Percentiles rank a stretch among this genome's conserved stretches.
Conservation (phyloP, 345 rosid genomes). For the Salix koriyanagi region DNA sequence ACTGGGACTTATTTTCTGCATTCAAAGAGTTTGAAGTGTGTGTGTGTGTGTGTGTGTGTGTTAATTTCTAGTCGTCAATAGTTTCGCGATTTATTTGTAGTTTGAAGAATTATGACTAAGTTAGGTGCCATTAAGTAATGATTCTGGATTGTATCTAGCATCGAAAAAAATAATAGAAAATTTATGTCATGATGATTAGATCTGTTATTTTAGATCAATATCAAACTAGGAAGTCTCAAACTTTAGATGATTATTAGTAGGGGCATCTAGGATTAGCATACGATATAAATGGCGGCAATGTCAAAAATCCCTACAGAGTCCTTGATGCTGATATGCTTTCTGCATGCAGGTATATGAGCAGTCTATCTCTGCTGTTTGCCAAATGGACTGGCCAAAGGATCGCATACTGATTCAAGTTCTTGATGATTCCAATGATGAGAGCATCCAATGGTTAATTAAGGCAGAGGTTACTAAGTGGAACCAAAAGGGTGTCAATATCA, state of each 20-base stretch:
- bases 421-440: conserved; percentile 70
- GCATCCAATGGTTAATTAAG: conserved; percentile 58
- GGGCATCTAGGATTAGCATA: not conserved
- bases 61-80: not conserved
- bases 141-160: not conserved
- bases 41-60: no score
- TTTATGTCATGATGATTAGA: not conserved
- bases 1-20: not conserved
- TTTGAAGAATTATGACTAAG: not conserved
- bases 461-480: conserved; percentile 64
- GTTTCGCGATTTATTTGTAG: not conserved
- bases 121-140: not conserved
- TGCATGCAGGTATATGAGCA: conserved; percentile 65
- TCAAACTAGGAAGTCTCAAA: not conserved
- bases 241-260: not conserved
- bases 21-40: not conserved
- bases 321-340: conserved; percentile 10
- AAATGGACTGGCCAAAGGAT: conserved; percentile 81
- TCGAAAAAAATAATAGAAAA: not conserved
- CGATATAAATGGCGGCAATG: not conserved
- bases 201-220: conserved; percentile 8
- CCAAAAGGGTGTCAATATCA: conserved; percentile 64
- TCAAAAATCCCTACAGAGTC: not conserved
- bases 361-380: conserved; percentile 81
- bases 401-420: conserved; percentile 67